Evolutionary conservation across 306 rosid genomes (phyloP).

Genomic region (Quercus agrifolia): DNA sequence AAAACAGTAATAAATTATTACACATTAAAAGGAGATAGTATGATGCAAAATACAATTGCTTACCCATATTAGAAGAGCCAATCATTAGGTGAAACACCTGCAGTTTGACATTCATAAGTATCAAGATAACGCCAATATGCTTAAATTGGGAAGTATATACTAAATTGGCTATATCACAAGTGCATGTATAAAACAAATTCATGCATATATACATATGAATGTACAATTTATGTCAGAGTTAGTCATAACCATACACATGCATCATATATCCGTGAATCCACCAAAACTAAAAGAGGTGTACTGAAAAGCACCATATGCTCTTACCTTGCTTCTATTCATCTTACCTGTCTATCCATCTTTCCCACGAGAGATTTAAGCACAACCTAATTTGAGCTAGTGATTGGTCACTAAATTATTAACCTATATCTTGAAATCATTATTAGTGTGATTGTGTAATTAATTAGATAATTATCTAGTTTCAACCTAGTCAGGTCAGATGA

Average conservation of each 20-base stretch:
- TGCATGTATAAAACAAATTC: not conserved
- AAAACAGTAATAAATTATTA: not conserved
- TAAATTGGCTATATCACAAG: not conserved
- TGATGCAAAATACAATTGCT: slow-evolving; percentile 32
- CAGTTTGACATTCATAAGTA: slow-evolving; percentile 30
- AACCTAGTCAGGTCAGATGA: not conserved
- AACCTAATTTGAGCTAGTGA: not conserved
- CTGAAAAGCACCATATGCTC: slow-evolving; percentile 5
- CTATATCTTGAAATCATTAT: not conserved
- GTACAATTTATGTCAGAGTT: not conserved
- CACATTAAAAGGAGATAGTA: slow-evolving; percentile 6
- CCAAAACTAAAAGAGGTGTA: slow-evolving; percentile 19
- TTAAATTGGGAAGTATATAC: not conserved
- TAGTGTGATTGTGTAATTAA: not conserved
- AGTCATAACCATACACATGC: not conserved
- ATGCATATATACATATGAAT: not conserved
- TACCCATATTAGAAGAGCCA: slow-evolving; percentile 89
- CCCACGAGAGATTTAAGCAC: slow-evolving; percentile 4
- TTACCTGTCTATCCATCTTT: slow-evolving; percentile 16
- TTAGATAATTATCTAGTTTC: not conserved
- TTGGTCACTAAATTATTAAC: not conserved
- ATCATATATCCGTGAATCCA: slow-evolving; percentile 2
- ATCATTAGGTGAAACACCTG: slow-evolving; percentile 95
- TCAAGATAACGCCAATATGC: slow-evolving; percentile 24
- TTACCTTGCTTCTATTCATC: slow-evolving; percentile 2